These are phyloP conservation scores for Chalara sp. DNA, from an alignment of 2,329 filamentous ascomycete species.

Conservation along the genomic window DNA sequence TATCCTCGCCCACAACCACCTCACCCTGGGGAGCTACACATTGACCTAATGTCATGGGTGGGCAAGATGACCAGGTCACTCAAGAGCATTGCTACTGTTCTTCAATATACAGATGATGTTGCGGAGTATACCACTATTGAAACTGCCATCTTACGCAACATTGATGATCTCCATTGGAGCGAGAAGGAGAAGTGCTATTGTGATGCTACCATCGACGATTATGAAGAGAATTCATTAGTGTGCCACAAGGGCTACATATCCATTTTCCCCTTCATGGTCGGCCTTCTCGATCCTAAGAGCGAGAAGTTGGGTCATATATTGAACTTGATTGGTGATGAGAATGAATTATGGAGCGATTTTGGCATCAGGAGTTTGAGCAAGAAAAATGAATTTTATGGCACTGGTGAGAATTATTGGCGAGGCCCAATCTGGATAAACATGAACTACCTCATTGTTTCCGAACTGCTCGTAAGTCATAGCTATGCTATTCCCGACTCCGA, in stretches of 20 bases:
- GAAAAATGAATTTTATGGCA: conserved; percentile 76
- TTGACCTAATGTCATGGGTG: conserved; percentile 93
- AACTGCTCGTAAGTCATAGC: conserved; percentile 61
- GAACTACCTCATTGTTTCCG: conserved; percentile 79
- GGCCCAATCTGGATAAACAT: conserved; percentile 94
- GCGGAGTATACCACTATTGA: conserved; percentile 65
- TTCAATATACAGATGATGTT: conserved; percentile 72
- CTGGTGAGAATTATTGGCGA: conserved; percentile 95
- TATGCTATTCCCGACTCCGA: neutral
- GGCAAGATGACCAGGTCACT: conserved; percentile 93
- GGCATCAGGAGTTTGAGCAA: conserved; percentile 89
- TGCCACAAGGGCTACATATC: conserved; percentile 97
- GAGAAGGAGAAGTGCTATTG: conserved; percentile 77
- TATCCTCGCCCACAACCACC: conserved; percentile 92
- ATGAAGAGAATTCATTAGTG: conserved; percentile 80
- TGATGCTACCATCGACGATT: conserved; percentile 91
- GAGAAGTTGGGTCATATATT: conserved; percentile 68
- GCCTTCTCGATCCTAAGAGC: conserved; percentile 68
- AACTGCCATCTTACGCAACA: conserved; percentile 73
- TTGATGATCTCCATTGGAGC: conserved; percentile 92
- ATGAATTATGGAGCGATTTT: conserved; percentile 82
- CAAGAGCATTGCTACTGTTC: conserved; percentile 66
- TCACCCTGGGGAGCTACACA: conserved; percentile 90
- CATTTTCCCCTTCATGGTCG: conserved; percentile 85
- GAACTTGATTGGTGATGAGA: conserved; percentile 70